These are phyloP conservation scores for Manihot esculenta DNA, from an alignment of 441 rosid species.

Conservation along the genomic window DNA sequence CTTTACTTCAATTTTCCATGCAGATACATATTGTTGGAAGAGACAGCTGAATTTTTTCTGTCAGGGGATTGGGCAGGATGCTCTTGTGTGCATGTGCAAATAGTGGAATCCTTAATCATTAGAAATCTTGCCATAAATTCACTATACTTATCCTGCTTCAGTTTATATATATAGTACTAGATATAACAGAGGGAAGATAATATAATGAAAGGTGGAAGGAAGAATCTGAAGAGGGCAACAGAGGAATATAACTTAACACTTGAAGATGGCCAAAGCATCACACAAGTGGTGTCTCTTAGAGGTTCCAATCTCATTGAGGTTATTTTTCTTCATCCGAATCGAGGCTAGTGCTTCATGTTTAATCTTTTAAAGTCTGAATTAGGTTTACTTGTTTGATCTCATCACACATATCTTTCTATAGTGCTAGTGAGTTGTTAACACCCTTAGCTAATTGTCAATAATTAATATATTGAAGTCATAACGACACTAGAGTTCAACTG, in stretches of 20 bases:
- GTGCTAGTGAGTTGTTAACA: background rate
- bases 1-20: no score
- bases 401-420: background rate
- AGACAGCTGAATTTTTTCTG: no score
- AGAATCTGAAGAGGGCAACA: conserved; percentile 77
- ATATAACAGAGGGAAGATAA: background rate
- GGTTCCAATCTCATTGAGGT: conserved; percentile 97
- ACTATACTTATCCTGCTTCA: no score
- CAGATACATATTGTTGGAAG: no score
- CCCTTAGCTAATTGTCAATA: background rate
- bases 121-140: no score
- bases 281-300: conserved; percentile 75
- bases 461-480: no score
- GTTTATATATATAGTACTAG: no score
- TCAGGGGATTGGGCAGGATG: no score
- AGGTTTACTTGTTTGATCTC: background rate
- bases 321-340: background rate
- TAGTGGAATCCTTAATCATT: no score
- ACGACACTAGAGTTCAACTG: no score
- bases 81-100: no score
- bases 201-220: conserved; percentile 78
- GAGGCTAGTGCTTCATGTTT: background rate
- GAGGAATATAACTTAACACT: conserved; percentile 53
- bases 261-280: conserved; percentile 66
- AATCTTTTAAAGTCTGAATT: background rate